Conservation (phyloP, 805 yeast species). For the Metschnikowia matae region DNA sequence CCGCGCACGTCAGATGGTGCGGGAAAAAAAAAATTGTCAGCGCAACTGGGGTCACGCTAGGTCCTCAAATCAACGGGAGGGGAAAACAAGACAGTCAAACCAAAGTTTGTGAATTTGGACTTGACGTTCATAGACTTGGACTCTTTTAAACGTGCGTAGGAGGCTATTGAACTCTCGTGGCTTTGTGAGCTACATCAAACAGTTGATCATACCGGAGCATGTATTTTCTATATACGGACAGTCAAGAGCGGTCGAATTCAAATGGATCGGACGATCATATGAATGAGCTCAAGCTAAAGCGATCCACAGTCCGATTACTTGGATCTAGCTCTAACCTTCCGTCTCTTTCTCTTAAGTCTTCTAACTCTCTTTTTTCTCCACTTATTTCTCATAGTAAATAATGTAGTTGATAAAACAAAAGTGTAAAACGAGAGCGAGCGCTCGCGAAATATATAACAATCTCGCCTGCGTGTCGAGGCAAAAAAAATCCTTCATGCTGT, state of each 20-base stretch:
- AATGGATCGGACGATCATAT: constrained; percentile 3
- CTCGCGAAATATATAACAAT: constrained; percentile 18
- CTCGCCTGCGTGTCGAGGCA: constrained; percentile 22
- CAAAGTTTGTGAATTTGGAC: no score
- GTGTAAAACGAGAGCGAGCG: constrained; percentile 20
- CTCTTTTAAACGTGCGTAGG: no score
- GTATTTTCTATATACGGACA: constrained; percentile 21
- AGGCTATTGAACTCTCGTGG: no score
- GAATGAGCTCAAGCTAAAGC: constrained; percentile 12
- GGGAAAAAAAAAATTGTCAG: not conserved
- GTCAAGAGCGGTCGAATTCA: constrained; percentile 4
- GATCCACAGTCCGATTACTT: constrained; percentile 63
- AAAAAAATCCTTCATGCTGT: constrained; percentile 13
- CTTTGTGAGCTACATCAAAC: not conserved
- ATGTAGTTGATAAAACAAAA: constrained; percentile 19
- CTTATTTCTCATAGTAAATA: constrained; percentile 80
- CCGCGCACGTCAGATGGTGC: constrained; percentile 1
- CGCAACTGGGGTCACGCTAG: not conserved
- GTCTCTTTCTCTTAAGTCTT: constrained; percentile 99
- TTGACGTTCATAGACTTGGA: no score
- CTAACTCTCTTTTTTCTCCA: constrained; percentile 99
- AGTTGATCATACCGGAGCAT: constrained; percentile 17
- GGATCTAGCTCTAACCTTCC: constrained; percentile 99
- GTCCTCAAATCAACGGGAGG: no score
- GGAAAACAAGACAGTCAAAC: no score